phyloP scores from a whole-genome alignment of 2,329 filamentous ascomycete species.

The Hyphodiscus sp. region DNA sequence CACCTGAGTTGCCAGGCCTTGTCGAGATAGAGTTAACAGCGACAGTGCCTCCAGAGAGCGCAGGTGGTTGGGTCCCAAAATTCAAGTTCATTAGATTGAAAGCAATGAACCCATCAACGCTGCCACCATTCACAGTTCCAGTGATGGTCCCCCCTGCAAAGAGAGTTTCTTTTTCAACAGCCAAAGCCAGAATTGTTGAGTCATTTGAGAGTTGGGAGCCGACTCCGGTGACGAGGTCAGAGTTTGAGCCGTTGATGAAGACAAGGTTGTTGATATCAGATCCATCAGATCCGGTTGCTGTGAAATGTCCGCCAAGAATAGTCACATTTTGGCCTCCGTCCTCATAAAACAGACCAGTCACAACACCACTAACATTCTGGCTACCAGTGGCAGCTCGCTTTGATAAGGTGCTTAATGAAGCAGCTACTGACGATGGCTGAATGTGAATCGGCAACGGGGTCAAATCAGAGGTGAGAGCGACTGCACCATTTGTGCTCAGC shows the following conservation, averaged over 20 bases:
- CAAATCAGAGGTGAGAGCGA: slow-evolving; percentile 50
- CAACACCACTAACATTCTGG: slow-evolving; percentile 57
- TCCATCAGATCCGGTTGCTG: slow-evolving; percentile 60
- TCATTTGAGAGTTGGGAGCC: slow-evolving; percentile 57
- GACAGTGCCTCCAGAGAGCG: slow-evolving; percentile 62
- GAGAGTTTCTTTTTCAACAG: slow-evolving; percentile 58
- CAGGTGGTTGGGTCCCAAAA: slow-evolving; percentile 67
- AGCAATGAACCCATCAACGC: slow-evolving; percentile 67
- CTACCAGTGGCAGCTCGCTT: slow-evolving; percentile 40
- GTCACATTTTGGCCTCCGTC: slow-evolving; percentile 70
- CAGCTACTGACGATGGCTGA: slow-evolving; percentile 31
- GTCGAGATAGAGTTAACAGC: slow-evolving; percentile 71
- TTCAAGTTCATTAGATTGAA: slow-evolving; percentile 66
- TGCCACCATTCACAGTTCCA: slow-evolving; percentile 57
- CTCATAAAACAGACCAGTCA: slow-evolving; percentile 72
- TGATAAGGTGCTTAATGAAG: slow-evolving; percentile 32
- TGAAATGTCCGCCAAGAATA: slow-evolving; percentile 82
- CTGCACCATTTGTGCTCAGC: slow-evolving; percentile 67
- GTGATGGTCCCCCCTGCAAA: slow-evolving; percentile 78
- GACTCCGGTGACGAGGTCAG: slow-evolving; percentile 62
- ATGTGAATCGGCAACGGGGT: slow-evolving; percentile 54
- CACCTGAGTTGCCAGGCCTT: slow-evolving; percentile 55
- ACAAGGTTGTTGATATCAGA: slow-evolving; percentile 71
- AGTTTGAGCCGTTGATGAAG: slow-evolving; percentile 71
- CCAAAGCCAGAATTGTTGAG: slow-evolving; percentile 70